Conservation (phyloP, 805 yeast genomes). For the Saccharomyces mikatae region DNA sequence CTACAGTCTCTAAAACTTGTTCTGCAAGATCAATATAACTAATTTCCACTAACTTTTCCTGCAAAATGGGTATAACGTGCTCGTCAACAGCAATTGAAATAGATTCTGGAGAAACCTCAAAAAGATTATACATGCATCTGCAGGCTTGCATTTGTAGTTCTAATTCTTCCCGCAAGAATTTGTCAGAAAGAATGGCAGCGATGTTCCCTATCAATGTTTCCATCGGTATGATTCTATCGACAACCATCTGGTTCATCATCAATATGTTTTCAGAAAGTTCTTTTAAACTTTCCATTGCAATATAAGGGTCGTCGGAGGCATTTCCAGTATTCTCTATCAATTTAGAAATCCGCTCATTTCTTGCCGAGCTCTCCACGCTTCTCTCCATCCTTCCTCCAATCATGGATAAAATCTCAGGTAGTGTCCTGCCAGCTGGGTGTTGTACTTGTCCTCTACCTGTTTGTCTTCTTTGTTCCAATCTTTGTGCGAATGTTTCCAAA, state of each 20-base stretch:
- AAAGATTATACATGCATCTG: conserved; percentile 70
- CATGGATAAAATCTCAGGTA: conserved; percentile 35
- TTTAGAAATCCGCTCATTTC: conserved; percentile 18
- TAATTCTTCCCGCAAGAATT: conserved; percentile 50
- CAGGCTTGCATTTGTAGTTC: conserved; percentile 81
- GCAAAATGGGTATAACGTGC: conserved; percentile 59
- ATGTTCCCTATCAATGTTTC: conserved; percentile 46
- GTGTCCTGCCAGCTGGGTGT: conserved; percentile 14
- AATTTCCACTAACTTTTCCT: conserved; percentile 61
- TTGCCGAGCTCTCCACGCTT: conserved; percentile 7
- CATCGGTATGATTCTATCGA: conserved; percentile 59
- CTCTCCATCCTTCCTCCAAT: conserved; percentile 19
- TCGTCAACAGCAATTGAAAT: conserved; percentile 53
- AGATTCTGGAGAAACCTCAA: conserved; percentile 65
- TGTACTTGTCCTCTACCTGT: not conserved
- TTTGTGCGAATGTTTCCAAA: conserved; percentile 20
- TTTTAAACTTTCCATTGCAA: conserved; percentile 55
- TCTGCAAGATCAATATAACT: conserved; percentile 87
- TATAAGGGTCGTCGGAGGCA: conserved; percentile 45
- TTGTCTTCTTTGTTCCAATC: conserved; percentile 3
- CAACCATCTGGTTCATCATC: conserved; percentile 58
- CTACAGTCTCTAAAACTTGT: conserved; percentile 73
- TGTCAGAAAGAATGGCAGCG: conserved; percentile 50
- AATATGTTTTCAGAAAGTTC: conserved; percentile 57
- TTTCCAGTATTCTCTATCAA: conserved; percentile 23